A percentile compares a stretch with the other conserved stretches of the same genome.
phyloP scores from a whole-genome alignment of 164 flowering plant genomes.

The Annona cherimola region DNA sequence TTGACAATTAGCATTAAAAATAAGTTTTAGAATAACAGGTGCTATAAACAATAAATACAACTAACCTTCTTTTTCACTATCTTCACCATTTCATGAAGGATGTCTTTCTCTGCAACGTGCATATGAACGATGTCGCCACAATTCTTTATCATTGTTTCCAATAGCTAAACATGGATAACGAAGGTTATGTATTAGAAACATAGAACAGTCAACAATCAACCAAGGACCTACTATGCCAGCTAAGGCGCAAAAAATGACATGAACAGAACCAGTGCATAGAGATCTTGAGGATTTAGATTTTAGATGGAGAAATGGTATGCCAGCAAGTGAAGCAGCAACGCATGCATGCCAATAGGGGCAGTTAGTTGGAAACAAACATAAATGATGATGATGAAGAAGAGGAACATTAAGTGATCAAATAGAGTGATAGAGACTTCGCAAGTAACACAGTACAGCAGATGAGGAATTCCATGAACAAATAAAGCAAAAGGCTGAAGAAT shows the following conservation, averaged over 20 bases:
- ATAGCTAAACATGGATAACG: conserved; percentile 38
- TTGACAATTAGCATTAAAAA: background rate
- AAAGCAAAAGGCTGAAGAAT: too few relatives aligned
- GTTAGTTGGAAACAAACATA: too few relatives aligned
- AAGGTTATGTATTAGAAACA: background rate
- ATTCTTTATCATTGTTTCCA: conserved; percentile 91
- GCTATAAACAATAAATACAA: conserved; percentile 5
- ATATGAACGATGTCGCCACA: conserved; percentile 94
- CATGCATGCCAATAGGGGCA: background rate
- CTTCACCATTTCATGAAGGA: conserved; percentile 93
- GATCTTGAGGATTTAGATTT: too few relatives aligned
- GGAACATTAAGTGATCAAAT: background rate
- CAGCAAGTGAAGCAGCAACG: background rate
- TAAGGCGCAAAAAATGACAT: too few relatives aligned
- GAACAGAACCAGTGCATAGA: too few relatives aligned
- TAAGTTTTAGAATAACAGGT: background rate
- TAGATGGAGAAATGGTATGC: too few relatives aligned
- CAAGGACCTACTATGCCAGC: too few relatives aligned
- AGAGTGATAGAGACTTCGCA: background rate
- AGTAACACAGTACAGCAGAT: background rate
- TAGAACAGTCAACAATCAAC: background rate
- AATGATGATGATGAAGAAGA: background rate
- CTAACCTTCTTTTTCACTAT: conserved; percentile 84
- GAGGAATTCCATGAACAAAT: too few relatives aligned
- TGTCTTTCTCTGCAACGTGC: conserved; percentile 92